A percentile compares a stretch with the other conserved stretches of the same genome.
Evolutionary conservation across 1,284 basidiomycete genomes (phyloP).

Genomic region (Chalciporus sp.): DNA sequence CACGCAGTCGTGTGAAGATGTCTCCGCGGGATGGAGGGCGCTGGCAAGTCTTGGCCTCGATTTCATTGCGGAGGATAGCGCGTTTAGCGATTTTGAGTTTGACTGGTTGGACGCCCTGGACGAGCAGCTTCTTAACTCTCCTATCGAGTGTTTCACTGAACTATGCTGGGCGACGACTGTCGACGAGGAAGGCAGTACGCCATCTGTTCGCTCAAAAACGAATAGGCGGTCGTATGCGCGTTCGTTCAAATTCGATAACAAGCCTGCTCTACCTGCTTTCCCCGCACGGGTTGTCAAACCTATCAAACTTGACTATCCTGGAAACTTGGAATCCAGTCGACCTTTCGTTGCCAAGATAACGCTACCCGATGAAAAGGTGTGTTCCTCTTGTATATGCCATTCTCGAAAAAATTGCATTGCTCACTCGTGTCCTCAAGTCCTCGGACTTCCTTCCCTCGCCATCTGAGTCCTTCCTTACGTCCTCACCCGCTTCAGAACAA

Average conservation of each 20-base stretch:
- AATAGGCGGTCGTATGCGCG: constrained; percentile 8
- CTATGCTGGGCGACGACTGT: constrained; percentile 32
- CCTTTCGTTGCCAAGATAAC: constrained; percentile 20
- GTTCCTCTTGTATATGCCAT: neutral
- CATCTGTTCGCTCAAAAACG: neutral
- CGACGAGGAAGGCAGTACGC: constrained; percentile 20
- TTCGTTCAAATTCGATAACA: constrained; percentile 20
- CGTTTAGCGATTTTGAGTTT: constrained; percentile 31
- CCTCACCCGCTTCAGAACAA: constrained; percentile 12
- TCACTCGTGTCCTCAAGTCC: constrained; percentile 1
- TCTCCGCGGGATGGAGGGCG: constrained; percentile 3
- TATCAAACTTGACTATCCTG: constrained; percentile 5
- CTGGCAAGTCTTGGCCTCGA: constrained; percentile 9
- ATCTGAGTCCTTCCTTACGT: constrained; percentile 14
- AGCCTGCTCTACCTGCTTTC: neutral
- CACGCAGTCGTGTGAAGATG: constrained; percentile 5
- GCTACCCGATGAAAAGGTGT: constrained; percentile 23
- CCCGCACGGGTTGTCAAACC: neutral
- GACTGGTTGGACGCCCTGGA: constrained; percentile 28
- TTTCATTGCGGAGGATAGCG: constrained; percentile 25
- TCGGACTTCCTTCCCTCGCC: constrained; percentile 3
- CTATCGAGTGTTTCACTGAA: constrained; percentile 32
- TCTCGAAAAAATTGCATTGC: neutral
- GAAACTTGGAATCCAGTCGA: constrained; percentile 13
- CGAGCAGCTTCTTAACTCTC: constrained; percentile 32